Evolutionary conservation across 805 yeast species (phyloP).

Genomic region (Suhomyces xylopsoci): DNA sequence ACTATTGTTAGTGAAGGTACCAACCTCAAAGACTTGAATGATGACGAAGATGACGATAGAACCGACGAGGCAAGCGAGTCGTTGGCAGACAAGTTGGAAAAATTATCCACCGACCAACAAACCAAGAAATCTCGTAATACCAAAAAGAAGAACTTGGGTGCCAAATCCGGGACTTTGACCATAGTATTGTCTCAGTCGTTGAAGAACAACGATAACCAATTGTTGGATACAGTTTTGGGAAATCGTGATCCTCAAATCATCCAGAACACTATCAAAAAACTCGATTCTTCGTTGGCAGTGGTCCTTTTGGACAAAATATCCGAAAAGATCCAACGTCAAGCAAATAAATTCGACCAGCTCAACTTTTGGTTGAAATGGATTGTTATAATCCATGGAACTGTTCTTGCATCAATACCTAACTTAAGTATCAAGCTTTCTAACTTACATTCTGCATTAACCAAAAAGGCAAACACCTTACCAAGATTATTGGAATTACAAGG

Average conservation of each 20-base stretch:
- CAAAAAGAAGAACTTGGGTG: constrained; percentile 34
- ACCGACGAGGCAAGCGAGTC: constrained; percentile 41
- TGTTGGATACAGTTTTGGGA: constrained; percentile 77
- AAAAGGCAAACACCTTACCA: constrained; percentile 48
- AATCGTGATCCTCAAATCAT: constrained; percentile 51
- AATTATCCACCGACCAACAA: constrained; percentile 22
- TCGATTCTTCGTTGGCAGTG: constrained; percentile 50
- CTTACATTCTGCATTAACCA: constrained; percentile 46
- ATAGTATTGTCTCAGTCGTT: constrained; percentile 86
- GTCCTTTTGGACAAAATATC: constrained; percentile 50
- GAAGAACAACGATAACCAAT: constrained; percentile 77
- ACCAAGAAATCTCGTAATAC: constrained; percentile 28
- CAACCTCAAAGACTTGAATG: constrained; percentile 54
- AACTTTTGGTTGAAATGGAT: constrained; percentile 58
- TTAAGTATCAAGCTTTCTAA: constrained; percentile 40
- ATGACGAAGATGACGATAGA: constrained; percentile 30
- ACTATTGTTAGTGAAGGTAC: constrained; percentile 64
- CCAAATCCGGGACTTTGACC: constrained; percentile 67
- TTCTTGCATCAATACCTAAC: constrained; percentile 45
- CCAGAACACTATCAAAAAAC: constrained; percentile 47
- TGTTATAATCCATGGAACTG: constrained; percentile 53
- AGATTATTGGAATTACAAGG: constrained; percentile 51
- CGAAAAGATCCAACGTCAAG: constrained; percentile 51
- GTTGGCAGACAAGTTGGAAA: constrained; percentile 54
- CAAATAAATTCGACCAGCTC: constrained; percentile 47